Conservation (phyloP, 257 asterid species). For the Solanum arcanum region DNA sequence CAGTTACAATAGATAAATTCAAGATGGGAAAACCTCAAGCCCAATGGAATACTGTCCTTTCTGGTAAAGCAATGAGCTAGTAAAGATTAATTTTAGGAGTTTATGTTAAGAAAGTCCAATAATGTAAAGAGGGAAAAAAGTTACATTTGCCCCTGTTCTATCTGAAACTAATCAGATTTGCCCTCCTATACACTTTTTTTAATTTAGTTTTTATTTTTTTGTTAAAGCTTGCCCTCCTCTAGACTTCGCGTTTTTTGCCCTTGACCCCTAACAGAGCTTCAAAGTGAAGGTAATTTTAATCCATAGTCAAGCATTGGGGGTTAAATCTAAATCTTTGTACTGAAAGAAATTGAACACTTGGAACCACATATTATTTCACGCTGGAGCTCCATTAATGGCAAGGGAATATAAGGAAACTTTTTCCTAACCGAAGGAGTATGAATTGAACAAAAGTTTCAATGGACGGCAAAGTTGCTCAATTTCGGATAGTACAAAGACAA, state of each 20-base stretch:
- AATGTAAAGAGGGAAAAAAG: neutral
- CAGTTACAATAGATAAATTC: neutral
- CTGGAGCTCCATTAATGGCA: neutral
- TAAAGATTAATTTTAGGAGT: neutral
- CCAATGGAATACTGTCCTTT: neutral
- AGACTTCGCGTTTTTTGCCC: neutral
- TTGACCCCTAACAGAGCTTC: neutral
- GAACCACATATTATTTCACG: neutral
- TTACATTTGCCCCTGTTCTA: neutral
- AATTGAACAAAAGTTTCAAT: neutral
- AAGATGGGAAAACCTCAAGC: neutral
- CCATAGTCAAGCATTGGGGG: neutral
- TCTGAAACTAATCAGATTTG: neutral
- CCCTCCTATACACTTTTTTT: neutral
- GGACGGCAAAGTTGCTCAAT: neutral
- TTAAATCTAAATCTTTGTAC: neutral
- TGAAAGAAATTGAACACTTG: neutral
- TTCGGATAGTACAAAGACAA: neutral
- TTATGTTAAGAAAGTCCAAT: neutral
- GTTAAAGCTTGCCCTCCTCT: neutral
- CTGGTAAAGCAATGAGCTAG: neutral
- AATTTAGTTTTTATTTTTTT: neutral
- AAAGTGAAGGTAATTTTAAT: neutral
- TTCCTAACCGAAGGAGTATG: neutral
- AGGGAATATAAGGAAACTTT: neutral